These are phyloP conservation scores for Neurospora intermedia DNA, from an alignment of 495 filamentous ascomycete species.

Conservation along the genomic window DNA sequence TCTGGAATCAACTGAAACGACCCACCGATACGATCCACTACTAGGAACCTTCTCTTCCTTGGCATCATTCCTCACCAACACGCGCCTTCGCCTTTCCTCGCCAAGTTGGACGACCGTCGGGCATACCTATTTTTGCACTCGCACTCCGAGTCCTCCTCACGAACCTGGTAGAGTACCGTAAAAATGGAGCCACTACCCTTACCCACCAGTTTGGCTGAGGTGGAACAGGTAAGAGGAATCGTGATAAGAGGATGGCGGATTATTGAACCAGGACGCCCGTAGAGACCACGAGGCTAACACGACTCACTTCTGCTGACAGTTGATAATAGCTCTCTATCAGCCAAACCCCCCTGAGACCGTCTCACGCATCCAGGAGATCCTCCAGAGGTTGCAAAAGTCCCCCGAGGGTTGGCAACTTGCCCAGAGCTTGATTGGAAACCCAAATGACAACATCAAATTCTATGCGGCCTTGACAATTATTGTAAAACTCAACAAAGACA, in stretches of 20 bases:
- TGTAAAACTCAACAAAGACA: conserved; percentile 81
- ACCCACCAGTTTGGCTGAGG: conserved; percentile 30
- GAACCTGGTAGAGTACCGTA: neutral
- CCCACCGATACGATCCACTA: neutral
- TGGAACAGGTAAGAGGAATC: conserved; percentile 26
- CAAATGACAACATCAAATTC: conserved; percentile 67
- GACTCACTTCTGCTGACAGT: conserved; percentile 25
- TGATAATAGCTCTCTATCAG: conserved; percentile 59
- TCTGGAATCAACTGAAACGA: neutral
- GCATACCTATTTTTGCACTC: neutral
- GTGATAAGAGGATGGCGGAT: neutral
- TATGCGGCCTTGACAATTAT: conserved; percentile 91
- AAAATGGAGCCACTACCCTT: conserved; percentile 20
- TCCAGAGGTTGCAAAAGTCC: conserved; percentile 67
- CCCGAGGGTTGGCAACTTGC: conserved; percentile 78
- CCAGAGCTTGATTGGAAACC: conserved; percentile 53
- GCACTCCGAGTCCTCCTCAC: neutral
- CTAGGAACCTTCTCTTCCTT: neutral
- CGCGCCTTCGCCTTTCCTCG: neutral
- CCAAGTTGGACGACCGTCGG: neutral
- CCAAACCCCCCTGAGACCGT: conserved; percentile 53
- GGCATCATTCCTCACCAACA: neutral
- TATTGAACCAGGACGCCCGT: neutral
- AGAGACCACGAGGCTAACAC: conserved; percentile 4
- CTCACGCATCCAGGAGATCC: conserved; percentile 58